Conservation (phyloP, 495 filamentous ascomycete species). For the Darksidea phi region DNA sequence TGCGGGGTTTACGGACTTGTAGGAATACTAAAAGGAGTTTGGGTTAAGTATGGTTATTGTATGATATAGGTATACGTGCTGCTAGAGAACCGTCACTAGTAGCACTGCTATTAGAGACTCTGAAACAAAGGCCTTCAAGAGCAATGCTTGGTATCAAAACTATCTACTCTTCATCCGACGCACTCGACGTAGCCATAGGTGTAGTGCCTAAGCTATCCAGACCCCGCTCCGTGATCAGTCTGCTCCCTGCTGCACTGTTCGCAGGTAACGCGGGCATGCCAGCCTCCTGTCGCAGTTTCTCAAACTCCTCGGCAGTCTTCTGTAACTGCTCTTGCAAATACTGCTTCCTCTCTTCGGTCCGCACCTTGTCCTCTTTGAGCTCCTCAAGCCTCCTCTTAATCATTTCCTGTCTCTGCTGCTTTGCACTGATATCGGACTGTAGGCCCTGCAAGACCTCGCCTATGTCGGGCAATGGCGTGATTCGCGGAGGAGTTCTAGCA, state of each 20-base stretch:
- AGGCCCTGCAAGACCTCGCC: constrained; percentile 51
- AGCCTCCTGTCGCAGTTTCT: constrained; percentile 57
- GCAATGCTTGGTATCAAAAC: constrained; percentile 1
- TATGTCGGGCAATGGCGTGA: constrained; percentile 58
- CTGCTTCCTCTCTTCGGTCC: constrained; percentile 70
- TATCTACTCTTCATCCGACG: constrained; percentile 22
- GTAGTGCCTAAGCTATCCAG: constrained; percentile 65
- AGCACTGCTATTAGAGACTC: too few relatives aligned
- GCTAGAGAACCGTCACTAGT: too few relatives aligned
- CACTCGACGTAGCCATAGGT: constrained; percentile 37
- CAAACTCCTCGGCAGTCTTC: constrained; percentile 78
- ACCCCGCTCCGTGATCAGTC: constrained; percentile 43
- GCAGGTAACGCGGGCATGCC: constrained; percentile 41
- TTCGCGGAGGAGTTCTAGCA: constrained; percentile 54
- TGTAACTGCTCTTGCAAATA: constrained; percentile 80
- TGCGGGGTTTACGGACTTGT: background rate
- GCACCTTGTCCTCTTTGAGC: constrained; percentile 62
- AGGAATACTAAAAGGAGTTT: too few relatives aligned
- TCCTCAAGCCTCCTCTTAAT: constrained; percentile 61
- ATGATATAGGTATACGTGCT: too few relatives aligned
- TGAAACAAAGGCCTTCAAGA: background rate
- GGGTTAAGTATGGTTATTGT: too few relatives aligned
- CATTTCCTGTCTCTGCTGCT: constrained; percentile 55
- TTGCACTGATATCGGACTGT: constrained; percentile 53
- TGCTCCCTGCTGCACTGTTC: constrained; percentile 29